Conservation (phyloP, 208 protist species). For the Willaertia magna region DNA sequence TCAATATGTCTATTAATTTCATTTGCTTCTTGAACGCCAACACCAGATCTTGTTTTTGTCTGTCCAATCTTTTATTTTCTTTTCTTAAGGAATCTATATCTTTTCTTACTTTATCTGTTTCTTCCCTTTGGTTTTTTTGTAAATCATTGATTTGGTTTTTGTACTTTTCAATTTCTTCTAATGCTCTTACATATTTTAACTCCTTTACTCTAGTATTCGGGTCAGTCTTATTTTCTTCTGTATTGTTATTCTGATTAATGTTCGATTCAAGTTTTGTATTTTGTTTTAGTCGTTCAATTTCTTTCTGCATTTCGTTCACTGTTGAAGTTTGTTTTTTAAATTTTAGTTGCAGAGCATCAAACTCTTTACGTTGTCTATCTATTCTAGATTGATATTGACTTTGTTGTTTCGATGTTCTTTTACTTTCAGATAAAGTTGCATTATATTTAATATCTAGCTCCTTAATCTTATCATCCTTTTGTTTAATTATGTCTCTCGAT, state of each 20-base stretch:
- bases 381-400: neutral
- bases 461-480: neutral
- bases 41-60: conserved; percentile 59
- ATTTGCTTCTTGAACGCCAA: conserved; percentile 64
- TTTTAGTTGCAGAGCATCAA: neutral
- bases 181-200: neutral
- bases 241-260: no score
- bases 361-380: neutral
- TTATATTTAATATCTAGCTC: neutral
- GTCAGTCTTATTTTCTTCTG: no score
- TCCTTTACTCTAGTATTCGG: neutral
- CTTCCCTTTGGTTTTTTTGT: neutral
- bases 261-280: neutral
- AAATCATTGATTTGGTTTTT: neutral
- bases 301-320: neutral
- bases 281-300: neutral
- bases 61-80: conserved; percentile 36
- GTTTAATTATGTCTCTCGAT: neutral
- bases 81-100: conserved; percentile 13
- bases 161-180: conserved; percentile 1
- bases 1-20: conserved; percentile 75
- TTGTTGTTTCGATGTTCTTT: neutral
- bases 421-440: neutral
- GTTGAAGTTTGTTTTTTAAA: neutral
- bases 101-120: neutral